Conservation (phyloP, 2,329 filamentous ascomycete genomes). For the Epichloe amarillans region DNA sequence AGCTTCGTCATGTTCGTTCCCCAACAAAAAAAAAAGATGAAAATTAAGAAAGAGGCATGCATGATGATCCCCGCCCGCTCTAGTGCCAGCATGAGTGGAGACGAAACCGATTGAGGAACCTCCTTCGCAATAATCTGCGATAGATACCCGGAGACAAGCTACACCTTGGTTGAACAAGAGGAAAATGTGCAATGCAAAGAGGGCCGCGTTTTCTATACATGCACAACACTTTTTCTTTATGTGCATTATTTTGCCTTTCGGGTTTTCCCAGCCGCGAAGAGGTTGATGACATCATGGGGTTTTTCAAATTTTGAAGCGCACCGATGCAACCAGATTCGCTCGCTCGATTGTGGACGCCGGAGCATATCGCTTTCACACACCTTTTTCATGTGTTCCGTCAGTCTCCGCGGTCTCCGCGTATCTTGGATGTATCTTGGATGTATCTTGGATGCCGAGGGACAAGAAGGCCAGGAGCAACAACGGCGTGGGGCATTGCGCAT, state of each 20-base stretch:
- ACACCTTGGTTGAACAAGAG: too few relatives aligned
- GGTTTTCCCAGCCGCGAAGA: too few relatives aligned
- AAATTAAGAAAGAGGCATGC: not conserved
- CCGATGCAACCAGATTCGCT: not conserved
- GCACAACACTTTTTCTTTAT: too few relatives aligned
- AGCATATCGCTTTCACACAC: not conserved
- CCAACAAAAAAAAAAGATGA: slow-evolving; percentile 3
- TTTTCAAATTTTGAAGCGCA: too few relatives aligned
- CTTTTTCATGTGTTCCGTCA: not conserved
- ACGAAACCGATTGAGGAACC: not conserved
- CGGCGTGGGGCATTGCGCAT: slow-evolving; percentile 1
- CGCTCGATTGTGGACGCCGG: not conserved
- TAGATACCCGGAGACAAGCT: too few relatives aligned
- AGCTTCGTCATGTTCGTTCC: not conserved
- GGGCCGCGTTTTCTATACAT: too few relatives aligned
- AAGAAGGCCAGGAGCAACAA: not conserved
- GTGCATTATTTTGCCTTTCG: too few relatives aligned
- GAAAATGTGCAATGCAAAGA: too few relatives aligned
- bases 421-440: too few relatives aligned
- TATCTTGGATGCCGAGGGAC: slow-evolving; percentile 1
- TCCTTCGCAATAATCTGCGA: not conserved
- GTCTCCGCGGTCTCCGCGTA: not conserved
- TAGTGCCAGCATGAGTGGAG: not conserved
- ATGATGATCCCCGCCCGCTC: not conserved
- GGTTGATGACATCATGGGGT: too few relatives aligned